These are phyloP conservation scores for Pseudonitzschia pungens DNA, from an alignment of 108 stramenopile species.

Conservation along the genomic window DNA sequence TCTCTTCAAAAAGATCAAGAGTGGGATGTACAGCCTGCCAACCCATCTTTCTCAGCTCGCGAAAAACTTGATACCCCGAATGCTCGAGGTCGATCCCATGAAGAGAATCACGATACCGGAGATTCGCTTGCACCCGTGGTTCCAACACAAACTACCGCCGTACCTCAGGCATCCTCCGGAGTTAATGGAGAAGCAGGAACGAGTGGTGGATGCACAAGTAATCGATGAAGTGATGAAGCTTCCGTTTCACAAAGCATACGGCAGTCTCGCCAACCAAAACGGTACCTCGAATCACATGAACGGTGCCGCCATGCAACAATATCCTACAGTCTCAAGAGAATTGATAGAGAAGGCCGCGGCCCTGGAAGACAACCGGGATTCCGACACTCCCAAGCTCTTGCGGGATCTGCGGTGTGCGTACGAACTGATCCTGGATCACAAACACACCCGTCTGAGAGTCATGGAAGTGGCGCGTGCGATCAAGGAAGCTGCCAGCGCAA, in stretches of 20 bases:
- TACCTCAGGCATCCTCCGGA: conserved; percentile 95
- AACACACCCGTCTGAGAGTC: conserved; percentile 91
- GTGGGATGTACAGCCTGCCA: conserved; percentile 97
- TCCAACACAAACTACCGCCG: conserved; percentile 95
- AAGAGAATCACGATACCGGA: conserved; percentile 98
- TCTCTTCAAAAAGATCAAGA: conserved; percentile 99
- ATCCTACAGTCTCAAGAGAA: conserved; percentile 68
- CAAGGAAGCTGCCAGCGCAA: conserved; percentile 87
- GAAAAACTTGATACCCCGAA: conserved; percentile 95
- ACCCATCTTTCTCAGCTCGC: conserved; percentile 93
- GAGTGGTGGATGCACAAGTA: conserved; percentile 83
- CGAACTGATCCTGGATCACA: conserved; percentile 96
- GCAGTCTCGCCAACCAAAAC: conserved; percentile 27
- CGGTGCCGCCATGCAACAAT: conserved; percentile 47
- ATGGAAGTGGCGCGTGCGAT: conserved; percentile 93
- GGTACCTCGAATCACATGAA: conserved; percentile 36
- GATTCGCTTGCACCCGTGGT: conserved; percentile 97
- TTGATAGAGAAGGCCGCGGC: conserved; percentile 81
- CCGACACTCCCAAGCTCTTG: conserved; percentile 78
- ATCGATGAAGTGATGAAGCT: conserved; percentile 91
- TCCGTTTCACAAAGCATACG: conserved; percentile 84
- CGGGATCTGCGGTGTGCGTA: conserved; percentile 93
- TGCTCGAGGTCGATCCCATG: conserved; percentile 99
- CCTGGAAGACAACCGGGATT: conserved; percentile 79
- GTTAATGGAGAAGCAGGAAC: conserved; percentile 94